Evolutionary conservation across 192 early-diverging fungal genomes (phyloP).

Genomic region (Dissophora ornata): DNA sequence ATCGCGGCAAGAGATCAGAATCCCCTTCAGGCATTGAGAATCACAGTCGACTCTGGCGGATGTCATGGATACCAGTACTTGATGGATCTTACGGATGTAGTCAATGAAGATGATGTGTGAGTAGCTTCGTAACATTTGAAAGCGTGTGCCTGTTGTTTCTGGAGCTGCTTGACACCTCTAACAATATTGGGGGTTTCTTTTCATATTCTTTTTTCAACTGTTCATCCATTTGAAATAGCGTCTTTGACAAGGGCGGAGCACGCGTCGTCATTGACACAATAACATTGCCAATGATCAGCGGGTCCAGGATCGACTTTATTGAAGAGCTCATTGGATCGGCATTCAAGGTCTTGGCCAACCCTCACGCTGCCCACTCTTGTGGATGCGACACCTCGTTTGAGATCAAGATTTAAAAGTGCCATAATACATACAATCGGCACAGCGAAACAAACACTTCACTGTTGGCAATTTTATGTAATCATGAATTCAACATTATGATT

Average conservation of each 20-base stretch:
- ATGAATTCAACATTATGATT: too few relatives aligned
- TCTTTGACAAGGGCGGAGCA: constrained; percentile 77
- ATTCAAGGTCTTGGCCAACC: constrained; percentile 81
- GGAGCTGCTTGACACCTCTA: too few relatives aligned
- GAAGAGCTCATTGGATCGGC: constrained; percentile 84
- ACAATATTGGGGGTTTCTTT: too few relatives aligned
- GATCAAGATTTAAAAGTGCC: constrained; percentile 70
- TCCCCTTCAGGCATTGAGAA: constrained; percentile 65
- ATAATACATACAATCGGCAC: too few relatives aligned
- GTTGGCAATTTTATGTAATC: too few relatives aligned
- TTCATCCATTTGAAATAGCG: too few relatives aligned
- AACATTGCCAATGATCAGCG: constrained; percentile 79
- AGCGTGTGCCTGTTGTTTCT: too few relatives aligned
- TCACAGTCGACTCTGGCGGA: constrained; percentile 86
- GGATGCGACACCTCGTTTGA: constrained; percentile 80
- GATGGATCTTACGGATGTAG: constrained; percentile 75
- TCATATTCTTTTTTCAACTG: too few relatives aligned
- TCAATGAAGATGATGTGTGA: constrained; percentile 78
- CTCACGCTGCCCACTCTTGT: constrained; percentile 75
- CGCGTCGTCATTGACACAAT: constrained; percentile 78
- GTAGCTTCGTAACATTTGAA: not conserved
- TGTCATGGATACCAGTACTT: constrained; percentile 91
- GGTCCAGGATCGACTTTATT: constrained; percentile 81
- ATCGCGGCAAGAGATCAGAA: constrained; percentile 62
- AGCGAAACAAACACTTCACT: too few relatives aligned